Evolutionary conservation across 352 stramenopile species (phyloP).

Genomic region (Globisporangium barbulae): DNA sequence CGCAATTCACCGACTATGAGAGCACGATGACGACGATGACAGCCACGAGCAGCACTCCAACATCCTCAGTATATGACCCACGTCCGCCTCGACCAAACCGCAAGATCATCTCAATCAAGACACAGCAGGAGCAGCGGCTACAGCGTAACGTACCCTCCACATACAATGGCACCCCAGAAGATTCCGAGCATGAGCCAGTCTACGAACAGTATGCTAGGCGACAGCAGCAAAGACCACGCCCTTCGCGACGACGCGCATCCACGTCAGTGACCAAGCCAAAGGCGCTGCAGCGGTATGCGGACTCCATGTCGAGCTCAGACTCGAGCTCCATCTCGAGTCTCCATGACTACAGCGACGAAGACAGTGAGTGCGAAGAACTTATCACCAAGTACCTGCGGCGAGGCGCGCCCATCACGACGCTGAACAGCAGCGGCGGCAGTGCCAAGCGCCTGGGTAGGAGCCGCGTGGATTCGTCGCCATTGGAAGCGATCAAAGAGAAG

Average conservation of each 20-base stretch:
- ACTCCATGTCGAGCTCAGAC: slow-evolving; percentile 1
- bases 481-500: slow-evolving; percentile 18
- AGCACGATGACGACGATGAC: slow-evolving; percentile 12
- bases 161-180: background rate
- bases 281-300: background rate
- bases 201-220: background rate
- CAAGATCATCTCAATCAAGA: slow-evolving; percentile 8
- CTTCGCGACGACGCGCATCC: slow-evolving; percentile 9
- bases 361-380: slow-evolving; percentile 15
- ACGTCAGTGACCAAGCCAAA: slow-evolving; percentile 8
- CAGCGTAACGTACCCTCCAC: background rate
- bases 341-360: slow-evolving; percentile 13
- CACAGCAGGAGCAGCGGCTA: background rate
- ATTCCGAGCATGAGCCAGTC: background rate
- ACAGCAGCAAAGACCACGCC: background rate
- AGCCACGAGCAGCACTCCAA: background rate
- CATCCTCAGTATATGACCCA: background rate
- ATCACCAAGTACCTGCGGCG: slow-evolving; percentile 18
- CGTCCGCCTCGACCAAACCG: background rate
- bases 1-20: slow-evolving; percentile 4
- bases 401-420: slow-evolving; percentile 9
- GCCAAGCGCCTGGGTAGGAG: background rate
- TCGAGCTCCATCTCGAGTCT: slow-evolving; percentile 17
- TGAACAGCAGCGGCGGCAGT: background rate
- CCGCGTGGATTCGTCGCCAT: background rate